A percentile compares a stretch with the other conserved stretches of the same genome.
Conservation (phyloP, 2,329 filamentous ascomycete genomes). For the Xylariomycetidae sp. region DNA sequence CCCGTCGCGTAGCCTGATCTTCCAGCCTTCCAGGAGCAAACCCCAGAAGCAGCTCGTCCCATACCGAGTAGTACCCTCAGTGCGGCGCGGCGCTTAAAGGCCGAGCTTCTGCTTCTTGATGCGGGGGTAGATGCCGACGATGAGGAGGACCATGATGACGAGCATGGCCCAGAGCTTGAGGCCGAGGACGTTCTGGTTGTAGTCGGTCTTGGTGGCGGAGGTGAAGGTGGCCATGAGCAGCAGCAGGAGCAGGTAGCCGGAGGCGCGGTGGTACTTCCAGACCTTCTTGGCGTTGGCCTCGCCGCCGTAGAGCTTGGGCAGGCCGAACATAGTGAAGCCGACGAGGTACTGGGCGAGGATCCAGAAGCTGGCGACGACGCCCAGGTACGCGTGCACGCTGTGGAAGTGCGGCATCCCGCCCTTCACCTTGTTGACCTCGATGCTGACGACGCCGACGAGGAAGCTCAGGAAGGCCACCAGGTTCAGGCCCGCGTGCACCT, state of each 20-base stretch:
- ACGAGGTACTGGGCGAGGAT: constrained; percentile 69
- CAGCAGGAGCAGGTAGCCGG: constrained; percentile 67
- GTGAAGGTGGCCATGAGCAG: constrained; percentile 68
- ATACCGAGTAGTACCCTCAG: no score
- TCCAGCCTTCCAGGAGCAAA: no score
- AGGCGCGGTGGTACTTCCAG: constrained; percentile 83
- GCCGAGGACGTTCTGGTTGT: constrained; percentile 59
- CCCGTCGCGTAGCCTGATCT: no score
- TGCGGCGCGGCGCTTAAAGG: constrained; percentile 28
- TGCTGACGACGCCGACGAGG: constrained; percentile 59
- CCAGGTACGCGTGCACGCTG: constrained; percentile 75
- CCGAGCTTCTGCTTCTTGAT: constrained; percentile 81
- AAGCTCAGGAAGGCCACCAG: constrained; percentile 56
- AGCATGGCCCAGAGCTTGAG: constrained; percentile 73
- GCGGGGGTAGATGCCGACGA: constrained; percentile 69
- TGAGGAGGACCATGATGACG: constrained; percentile 57
- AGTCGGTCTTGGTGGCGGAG: constrained; percentile 71
- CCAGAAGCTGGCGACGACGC: constrained; percentile 66
- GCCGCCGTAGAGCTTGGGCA: constrained; percentile 69
- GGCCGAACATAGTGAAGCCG: constrained; percentile 77
- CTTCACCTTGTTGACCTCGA: constrained; percentile 77
- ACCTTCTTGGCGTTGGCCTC: constrained; percentile 72
- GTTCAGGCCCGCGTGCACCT: constrained; percentile 65
- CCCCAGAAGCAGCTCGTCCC: no score
- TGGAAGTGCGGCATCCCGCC: constrained; percentile 67